Percentiles rank a stretch among this genome's conserved stretches.
Conservation (phyloP, 2,329 filamentous ascomycete species). For the Neofusicoccum parvum region DNA sequence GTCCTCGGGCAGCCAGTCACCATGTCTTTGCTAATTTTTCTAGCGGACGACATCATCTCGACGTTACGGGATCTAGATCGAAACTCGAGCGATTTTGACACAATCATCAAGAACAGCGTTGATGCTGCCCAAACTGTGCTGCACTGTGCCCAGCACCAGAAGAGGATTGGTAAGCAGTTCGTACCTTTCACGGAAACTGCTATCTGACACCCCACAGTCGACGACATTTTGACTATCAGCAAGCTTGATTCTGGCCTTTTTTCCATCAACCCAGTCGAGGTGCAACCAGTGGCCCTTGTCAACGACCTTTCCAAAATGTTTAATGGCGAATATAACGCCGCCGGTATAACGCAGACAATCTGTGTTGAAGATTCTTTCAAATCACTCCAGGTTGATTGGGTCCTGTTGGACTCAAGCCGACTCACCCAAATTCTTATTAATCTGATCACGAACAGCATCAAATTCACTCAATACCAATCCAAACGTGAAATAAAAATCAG, state of each 20-base stretch:
- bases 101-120: slow-evolving; percentile 12
- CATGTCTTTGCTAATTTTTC: not conserved
- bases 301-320: slow-evolving; percentile 29
- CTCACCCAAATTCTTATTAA: slow-evolving; percentile 33
- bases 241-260: slow-evolving; percentile 30
- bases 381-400: slow-evolving; percentile 23
- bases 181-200: not conserved
- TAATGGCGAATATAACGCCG: slow-evolving; percentile 27
- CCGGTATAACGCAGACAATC: slow-evolving; percentile 22
- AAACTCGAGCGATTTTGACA: not conserved
- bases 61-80: not conserved
- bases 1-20: not conserved
- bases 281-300: slow-evolving; percentile 26
- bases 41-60: slow-evolving; percentile 19
- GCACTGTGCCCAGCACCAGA: slow-evolving; percentile 39
- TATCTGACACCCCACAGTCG: slow-evolving; percentile 8
- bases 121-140: slow-evolving; percentile 32
- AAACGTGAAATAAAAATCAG: slow-evolving; percentile 36
- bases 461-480: slow-evolving; percentile 30
- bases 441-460: slow-evolving; percentile 36
- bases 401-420: slow-evolving; percentile 24
- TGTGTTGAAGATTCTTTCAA: slow-evolving; percentile 23
- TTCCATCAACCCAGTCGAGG: slow-evolving; percentile 27
- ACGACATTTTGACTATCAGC: slow-evolving; percentile 23
- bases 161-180: slow-evolving; percentile 28